These are phyloP conservation scores for Hypoxylon sp. DNA, from an alignment of 2,329 filamentous ascomycete species.

Conservation along the genomic window DNA sequence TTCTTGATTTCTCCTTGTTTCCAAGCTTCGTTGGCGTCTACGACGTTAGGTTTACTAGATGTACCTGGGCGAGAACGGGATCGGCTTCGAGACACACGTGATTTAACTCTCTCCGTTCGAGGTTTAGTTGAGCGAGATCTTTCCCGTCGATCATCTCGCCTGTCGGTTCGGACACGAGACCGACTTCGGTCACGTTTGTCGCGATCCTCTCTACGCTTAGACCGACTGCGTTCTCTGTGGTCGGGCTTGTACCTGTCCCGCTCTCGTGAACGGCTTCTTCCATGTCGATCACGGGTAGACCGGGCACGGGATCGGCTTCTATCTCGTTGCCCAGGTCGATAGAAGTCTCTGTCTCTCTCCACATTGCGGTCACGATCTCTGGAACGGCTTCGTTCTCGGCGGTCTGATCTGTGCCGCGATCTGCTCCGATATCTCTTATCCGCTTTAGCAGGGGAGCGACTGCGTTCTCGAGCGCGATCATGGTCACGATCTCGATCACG, in stretches of 20 bases:
- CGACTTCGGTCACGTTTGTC: constrained; percentile 44
- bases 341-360: constrained; percentile 46
- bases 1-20: constrained; percentile 70
- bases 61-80: constrained; percentile 54
- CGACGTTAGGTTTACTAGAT: constrained; percentile 55
- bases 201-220: constrained; percentile 42
- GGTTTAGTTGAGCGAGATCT: constrained; percentile 46
- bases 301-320: constrained; percentile 43
- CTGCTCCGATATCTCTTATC: constrained; percentile 42
- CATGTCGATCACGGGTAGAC: constrained; percentile 39
- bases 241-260: constrained; percentile 44
- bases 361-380: constrained; percentile 47
- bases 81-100: constrained; percentile 44
- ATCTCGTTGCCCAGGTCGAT: constrained; percentile 44
- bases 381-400: constrained; percentile 50
- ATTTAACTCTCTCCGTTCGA: constrained; percentile 29
- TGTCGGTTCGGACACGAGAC: constrained; percentile 37
- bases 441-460: constrained; percentile 42
- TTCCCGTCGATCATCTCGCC: constrained; percentile 40
- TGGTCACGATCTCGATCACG: constrained; percentile 41
- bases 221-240: constrained; percentile 43
- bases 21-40: constrained; percentile 59
- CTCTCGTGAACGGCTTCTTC: constrained; percentile 43
- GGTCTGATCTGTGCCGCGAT: constrained; percentile 40
- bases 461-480: constrained; percentile 42